Conservation (phyloP, 1,284 basidiomycete genomes). For the Fistulinella cinereoalba region DNA sequence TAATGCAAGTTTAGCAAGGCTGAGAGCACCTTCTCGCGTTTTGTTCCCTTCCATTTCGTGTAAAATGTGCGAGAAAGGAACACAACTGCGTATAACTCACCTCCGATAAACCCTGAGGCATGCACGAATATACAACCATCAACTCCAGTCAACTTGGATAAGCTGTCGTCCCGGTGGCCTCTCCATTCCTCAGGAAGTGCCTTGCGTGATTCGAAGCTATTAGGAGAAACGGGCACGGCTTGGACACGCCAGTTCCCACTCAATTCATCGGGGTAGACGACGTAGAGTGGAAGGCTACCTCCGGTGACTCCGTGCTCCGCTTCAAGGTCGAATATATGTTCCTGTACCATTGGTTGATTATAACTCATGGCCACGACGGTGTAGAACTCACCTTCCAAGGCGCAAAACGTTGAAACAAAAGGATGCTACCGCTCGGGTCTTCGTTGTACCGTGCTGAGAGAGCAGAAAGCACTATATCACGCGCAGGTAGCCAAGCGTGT, state of each 20-base stretch:
- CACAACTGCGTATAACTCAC: conserved; percentile 41
- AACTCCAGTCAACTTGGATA: conserved; percentile 76
- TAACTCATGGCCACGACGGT: neutral
- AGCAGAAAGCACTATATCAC: conserved; percentile 74
- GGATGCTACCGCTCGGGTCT: conserved; percentile 73
- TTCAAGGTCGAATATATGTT: conserved; percentile 91
- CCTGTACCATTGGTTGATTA: conserved; percentile 44
- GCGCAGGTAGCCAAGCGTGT: conserved; percentile 90
- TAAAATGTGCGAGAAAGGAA: conserved; percentile 11
- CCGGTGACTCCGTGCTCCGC: conserved; percentile 44
- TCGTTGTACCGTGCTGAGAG: conserved; percentile 61
- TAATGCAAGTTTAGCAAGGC: conserved; percentile 76
- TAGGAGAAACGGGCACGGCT: conserved; percentile 80
- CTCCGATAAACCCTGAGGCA: conserved; percentile 94
- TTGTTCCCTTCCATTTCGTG: conserved; percentile 65
- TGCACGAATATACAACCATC: conserved; percentile 90
- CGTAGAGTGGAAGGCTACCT: conserved; percentile 68
- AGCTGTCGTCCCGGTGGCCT: conserved; percentile 82
- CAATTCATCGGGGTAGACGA: conserved; percentile 87
- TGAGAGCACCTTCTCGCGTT: conserved; percentile 84
- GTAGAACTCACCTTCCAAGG: conserved; percentile 74
- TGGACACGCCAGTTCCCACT: conserved; percentile 88
- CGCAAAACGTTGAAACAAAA: conserved; percentile 79
- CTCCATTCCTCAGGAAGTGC: conserved; percentile 92
- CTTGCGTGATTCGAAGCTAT: conserved; percentile 90